These are phyloP conservation scores for Solanum tarijense DNA, from an alignment of 257 asterid genomes.

Conservation along the genomic window DNA sequence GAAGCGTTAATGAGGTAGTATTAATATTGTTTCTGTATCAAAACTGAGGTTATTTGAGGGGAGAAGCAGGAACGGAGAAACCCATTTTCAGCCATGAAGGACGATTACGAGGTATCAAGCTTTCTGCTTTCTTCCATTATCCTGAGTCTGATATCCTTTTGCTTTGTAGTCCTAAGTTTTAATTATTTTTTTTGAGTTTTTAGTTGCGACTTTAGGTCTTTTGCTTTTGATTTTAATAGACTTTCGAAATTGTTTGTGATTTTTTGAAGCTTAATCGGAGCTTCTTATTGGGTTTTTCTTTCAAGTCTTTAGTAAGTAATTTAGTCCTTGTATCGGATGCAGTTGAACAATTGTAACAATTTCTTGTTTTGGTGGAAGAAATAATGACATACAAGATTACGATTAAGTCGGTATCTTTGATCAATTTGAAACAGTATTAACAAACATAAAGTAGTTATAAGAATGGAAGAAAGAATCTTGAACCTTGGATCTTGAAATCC, in stretches of 20 bases:
- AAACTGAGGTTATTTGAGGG: too few species aligned
- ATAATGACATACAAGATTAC: neutral
- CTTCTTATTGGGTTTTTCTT: neutral
- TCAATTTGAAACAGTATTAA: neutral
- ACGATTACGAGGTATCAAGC: slow-evolving; percentile 24
- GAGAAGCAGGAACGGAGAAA: neutral
- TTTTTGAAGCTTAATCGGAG: neutral
- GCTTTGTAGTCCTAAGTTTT: neutral
- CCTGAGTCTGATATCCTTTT: neutral
- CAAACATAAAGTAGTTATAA: neutral
- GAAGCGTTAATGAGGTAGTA: neutral
- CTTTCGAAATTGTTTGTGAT: neutral
- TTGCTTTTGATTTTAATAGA: neutral
- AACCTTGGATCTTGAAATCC: neutral
- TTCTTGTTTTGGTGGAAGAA: neutral
- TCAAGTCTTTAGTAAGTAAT: neutral
- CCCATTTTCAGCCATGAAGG: slow-evolving; percentile 4
- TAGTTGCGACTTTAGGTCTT: neutral
- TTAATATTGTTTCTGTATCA: too few species aligned
- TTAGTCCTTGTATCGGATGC: neutral
- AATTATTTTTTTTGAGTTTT: neutral
- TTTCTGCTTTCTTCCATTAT: neutral
- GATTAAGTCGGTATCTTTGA: neutral
- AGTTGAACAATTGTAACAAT: neutral
- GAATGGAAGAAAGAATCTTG: neutral